Percentiles rank a stretch among this genome's conserved stretches.
Evolutionary conservation across 805 yeast species (phyloP).

Genomic region (Candida sithepensis): DNA sequence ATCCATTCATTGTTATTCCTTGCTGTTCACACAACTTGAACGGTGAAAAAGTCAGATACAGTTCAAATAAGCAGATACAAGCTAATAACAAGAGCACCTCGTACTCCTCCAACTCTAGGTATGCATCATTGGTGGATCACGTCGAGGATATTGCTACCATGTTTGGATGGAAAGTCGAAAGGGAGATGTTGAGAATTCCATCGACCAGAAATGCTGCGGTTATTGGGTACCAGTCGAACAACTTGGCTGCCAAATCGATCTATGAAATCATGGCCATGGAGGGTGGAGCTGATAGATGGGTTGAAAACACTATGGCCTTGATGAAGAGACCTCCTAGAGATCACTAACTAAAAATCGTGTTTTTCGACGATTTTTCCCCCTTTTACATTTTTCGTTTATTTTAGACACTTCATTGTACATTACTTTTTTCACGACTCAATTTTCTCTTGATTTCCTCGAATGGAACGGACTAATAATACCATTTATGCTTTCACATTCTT

Average conservation of each 20-base stretch:
- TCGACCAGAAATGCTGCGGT: constrained; percentile 92
- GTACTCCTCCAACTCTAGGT: constrained; percentile 53
- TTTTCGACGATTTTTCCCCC: not conserved
- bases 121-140: constrained; percentile 83
- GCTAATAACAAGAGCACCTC: constrained; percentile 17
- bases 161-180: constrained; percentile 82
- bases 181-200: constrained; percentile 88
- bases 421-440: not conserved
- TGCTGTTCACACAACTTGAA: constrained; percentile 88
- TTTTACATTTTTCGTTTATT: not conserved
- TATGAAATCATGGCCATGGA: constrained; percentile 65
- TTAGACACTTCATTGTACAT: not conserved
- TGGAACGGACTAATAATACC: not conserved
- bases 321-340: constrained; percentile 68
- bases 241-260: constrained; percentile 33
- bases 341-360: constrained; percentile 37
- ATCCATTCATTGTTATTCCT: constrained; percentile 88
- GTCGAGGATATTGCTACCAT: constrained; percentile 62
- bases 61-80: constrained; percentile 35
- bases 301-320: constrained; percentile 70
- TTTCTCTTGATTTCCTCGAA: not conserved
- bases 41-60: constrained; percentile 70
- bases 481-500: too few species aligned
- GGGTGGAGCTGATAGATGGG: constrained; percentile 93
- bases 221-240: constrained; percentile 51